A percentile compares a stretch with the other conserved stretches of the same genome.
These are phyloP conservation scores for Santalum album DNA, from an alignment of 164 flowering plant species.

Conservation along the genomic window DNA sequence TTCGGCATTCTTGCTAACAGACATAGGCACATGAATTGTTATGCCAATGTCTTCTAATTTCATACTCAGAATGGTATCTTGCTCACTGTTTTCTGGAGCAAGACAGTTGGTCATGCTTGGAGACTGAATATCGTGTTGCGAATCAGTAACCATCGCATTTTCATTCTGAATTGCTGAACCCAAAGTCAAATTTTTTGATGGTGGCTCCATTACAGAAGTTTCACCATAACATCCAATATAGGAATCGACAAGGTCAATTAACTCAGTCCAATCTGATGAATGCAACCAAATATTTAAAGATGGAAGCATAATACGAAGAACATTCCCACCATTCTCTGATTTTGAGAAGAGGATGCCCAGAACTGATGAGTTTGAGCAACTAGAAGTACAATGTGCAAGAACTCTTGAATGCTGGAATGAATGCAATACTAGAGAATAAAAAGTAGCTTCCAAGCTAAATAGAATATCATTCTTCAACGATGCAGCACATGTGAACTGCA, in stretches of 20 bases:
- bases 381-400: conserved; percentile 29
- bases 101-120: conserved; percentile 6
- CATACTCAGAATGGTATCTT: conserved; percentile 19
- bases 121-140: conserved; percentile 12
- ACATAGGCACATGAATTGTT: conserved; percentile 47
- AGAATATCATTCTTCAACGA: conserved; percentile 41
- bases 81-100: conserved; percentile 8
- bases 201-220: conserved; percentile 7
- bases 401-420: conserved; percentile 34
- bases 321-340: conserved; percentile 21
- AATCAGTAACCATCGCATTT: conserved; percentile 5
- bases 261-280: conserved; percentile 46
- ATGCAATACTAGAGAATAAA: conserved; percentile 34
- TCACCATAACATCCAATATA: conserved; percentile 13
- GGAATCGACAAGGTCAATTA: conserved; percentile 32
- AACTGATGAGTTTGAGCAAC: conserved; percentile 23
- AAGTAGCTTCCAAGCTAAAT: conserved; percentile 23
- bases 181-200: conserved; percentile 11
- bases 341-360: conserved; percentile 33
- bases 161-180: conserved; percentile 4
- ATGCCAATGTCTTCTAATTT: conserved; percentile 42
- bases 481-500: conserved; percentile 40
- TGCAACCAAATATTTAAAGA: conserved; percentile 66
- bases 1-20: conserved; percentile 14
- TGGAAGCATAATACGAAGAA: conserved; percentile 38